Evolutionary conservation across 2,329 filamentous ascomycete genomes (phyloP).

Genomic region (Phaeoacremonium minimum): DNA sequence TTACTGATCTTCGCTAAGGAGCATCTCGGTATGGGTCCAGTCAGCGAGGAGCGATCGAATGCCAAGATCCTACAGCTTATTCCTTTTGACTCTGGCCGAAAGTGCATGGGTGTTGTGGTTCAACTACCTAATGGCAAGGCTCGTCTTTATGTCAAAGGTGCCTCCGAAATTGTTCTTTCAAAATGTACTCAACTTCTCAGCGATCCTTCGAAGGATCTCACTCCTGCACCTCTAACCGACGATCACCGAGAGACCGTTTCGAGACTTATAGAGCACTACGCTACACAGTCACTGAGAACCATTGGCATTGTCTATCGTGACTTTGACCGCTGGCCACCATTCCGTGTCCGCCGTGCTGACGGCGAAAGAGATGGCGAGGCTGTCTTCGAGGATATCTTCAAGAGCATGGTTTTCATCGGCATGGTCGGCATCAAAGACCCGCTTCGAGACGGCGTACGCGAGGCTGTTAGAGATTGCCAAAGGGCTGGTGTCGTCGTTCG

Average conservation of each 20-base stretch:
- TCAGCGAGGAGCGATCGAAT: conserved; percentile 56
- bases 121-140: conserved; percentile 45
- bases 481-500: conserved; percentile 73
- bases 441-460: conserved; percentile 67
- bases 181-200: conserved; percentile 49
- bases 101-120: conserved; percentile 63
- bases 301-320: conserved; percentile 83
- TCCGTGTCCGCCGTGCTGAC: conserved; percentile 48
- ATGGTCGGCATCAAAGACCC: conserved; percentile 81
- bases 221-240: conserved; percentile 38
- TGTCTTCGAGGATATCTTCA: conserved; percentile 63
- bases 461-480: conserved; percentile 70
- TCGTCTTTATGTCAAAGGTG: conserved; percentile 59
- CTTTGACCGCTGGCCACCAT: conserved; percentile 80
- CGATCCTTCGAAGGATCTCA: conserved; percentile 41
- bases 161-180: conserved; percentile 58
- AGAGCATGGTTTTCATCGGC: conserved; percentile 62
- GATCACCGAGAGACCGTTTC: conserved; percentile 55
- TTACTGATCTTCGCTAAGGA: conserved; percentile 66
- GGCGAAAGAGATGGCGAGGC: conserved; percentile 56
- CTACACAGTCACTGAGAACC: conserved; percentile 74
- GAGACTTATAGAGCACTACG: conserved; percentile 71
- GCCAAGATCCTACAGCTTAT: conserved; percentile 59
- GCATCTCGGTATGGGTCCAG: conserved; percentile 61
- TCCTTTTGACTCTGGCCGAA: conserved; percentile 72